Evolutionary conservation across 2,329 filamentous ascomycete species (phyloP).

Genomic region (Aspergillus intermedius): DNA sequence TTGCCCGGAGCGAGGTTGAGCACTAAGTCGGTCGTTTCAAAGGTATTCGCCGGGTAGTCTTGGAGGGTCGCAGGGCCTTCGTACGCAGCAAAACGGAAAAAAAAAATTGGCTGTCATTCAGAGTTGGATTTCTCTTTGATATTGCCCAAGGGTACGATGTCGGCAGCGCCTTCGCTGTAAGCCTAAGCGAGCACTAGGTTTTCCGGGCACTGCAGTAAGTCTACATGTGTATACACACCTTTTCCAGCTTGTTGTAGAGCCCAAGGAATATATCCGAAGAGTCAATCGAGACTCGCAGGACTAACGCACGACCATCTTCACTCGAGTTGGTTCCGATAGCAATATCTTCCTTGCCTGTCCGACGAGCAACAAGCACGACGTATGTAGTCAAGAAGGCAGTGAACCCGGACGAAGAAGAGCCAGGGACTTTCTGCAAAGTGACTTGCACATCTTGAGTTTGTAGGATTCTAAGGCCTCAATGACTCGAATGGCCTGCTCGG

Average conservation of each 20-base stretch:
- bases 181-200: constrained; percentile 18
- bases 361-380: constrained; percentile 38
- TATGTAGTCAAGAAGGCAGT: constrained; percentile 40
- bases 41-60: constrained; percentile 37
- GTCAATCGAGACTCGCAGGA: constrained; percentile 38
- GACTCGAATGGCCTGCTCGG: constrained; percentile 18
- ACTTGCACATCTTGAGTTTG: constrained; percentile 26
- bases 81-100: too few species aligned
- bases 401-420: constrained; percentile 29
- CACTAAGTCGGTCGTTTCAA: constrained; percentile 39
- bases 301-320: constrained; percentile 41
- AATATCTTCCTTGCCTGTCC: constrained; percentile 46
- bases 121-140: too few species aligned
- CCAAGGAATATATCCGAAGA: constrained; percentile 35
- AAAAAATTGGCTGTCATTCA: too few species aligned
- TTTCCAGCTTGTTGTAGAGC: constrained; percentile 35
- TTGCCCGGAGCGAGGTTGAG: constrained; percentile 30
- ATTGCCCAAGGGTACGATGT: too few species aligned
- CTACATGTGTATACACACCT: constrained; percentile 20
- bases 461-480: constrained; percentile 39
- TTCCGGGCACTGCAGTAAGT: constrained; percentile 1
- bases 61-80: constrained; percentile 36
- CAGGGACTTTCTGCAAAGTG: constrained; percentile 34
- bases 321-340: constrained; percentile 39
- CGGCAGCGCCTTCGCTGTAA: constrained; percentile 37